Evolutionary conservation across 2,329 filamentous ascomycete genomes (phyloP).

Genomic region (Pestalotiopsis sp.): DNA sequence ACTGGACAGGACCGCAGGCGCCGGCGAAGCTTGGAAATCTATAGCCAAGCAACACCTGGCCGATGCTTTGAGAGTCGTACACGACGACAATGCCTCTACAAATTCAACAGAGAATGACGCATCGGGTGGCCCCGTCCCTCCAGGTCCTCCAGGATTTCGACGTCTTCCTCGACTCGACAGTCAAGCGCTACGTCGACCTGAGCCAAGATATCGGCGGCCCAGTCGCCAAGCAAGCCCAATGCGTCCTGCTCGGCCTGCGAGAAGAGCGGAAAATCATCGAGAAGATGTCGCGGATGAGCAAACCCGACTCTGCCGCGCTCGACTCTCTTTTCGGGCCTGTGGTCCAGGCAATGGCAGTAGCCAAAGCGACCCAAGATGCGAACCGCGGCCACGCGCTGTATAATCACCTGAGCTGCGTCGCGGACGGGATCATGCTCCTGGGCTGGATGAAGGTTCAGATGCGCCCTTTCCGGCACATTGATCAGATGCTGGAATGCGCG

Average conservation of each 20-base stretch:
- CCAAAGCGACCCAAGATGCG: not conserved
- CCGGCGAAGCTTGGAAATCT: not conserved
- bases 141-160: not conserved
- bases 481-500: not conserved
- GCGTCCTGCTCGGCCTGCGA: not conserved
- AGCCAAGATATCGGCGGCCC: slow-evolving; percentile 7
- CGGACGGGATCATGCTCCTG: not conserved
- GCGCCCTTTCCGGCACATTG: slow-evolving; percentile 1
- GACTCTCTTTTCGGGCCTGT: not conserved
- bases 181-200: not conserved
- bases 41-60: not conserved
- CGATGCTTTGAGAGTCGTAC: not conserved
- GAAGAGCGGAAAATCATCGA: slow-evolving; percentile 3
- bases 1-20: not conserved
- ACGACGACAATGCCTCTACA: not conserved
- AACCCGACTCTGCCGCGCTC: not conserved
- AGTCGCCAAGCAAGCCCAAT: slow-evolving; percentile 4
- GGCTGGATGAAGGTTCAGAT: slow-evolving; percentile 1
- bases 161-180: not conserved
- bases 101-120: not conserved
- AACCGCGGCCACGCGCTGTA: not conserved
- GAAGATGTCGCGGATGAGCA: not conserved
- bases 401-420: slow-evolving; percentile 7
- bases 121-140: not conserved
- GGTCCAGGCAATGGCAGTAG: not conserved